phyloP scores from a whole-genome alignment of 495 filamentous ascomycete species.

The Melanomma pulvis-pyrius region DNA sequence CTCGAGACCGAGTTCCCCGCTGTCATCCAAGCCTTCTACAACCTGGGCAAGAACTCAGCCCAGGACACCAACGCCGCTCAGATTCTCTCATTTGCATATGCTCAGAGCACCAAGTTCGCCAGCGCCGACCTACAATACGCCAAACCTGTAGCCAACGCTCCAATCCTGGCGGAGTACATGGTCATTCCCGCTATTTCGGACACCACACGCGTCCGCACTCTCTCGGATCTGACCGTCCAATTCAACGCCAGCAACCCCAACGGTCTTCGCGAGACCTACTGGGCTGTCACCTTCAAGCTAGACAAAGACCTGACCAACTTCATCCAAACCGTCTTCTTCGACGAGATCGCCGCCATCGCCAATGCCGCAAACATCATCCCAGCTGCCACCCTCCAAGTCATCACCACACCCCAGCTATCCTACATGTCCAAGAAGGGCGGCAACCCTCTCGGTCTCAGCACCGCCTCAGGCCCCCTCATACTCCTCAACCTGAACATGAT shows the following conservation, averaged over 20 bases:
- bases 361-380: constrained; percentile 14
- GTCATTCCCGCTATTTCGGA: constrained; percentile 46
- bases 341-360: constrained; percentile 16
- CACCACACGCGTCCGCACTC: constrained; percentile 48
- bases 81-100: constrained; percentile 50
- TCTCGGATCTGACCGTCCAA: constrained; percentile 52
- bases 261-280: constrained; percentile 47
- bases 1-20: constrained; percentile 49
- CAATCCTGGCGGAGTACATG: constrained; percentile 47
- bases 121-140: constrained; percentile 50
- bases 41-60: constrained; percentile 44
- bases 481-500: constrained; percentile 29
- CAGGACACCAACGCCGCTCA: constrained; percentile 52
- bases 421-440: constrained; percentile 24
- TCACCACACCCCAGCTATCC: constrained; percentile 12
- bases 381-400: constrained; percentile 21
- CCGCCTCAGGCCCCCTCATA: constrained; percentile 11
- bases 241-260: constrained; percentile 48
- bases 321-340: constrained; percentile 26
- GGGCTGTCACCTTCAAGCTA: constrained; percentile 25
- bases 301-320: constrained; percentile 16
- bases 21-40: constrained; percentile 46
- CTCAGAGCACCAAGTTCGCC: constrained; percentile 39
- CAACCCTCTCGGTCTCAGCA: constrained; percentile 23
- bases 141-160: constrained; percentile 42